Evolutionary conservation across 2,329 filamentous ascomycete species (phyloP).

Genomic region (Phoma sp.): DNA sequence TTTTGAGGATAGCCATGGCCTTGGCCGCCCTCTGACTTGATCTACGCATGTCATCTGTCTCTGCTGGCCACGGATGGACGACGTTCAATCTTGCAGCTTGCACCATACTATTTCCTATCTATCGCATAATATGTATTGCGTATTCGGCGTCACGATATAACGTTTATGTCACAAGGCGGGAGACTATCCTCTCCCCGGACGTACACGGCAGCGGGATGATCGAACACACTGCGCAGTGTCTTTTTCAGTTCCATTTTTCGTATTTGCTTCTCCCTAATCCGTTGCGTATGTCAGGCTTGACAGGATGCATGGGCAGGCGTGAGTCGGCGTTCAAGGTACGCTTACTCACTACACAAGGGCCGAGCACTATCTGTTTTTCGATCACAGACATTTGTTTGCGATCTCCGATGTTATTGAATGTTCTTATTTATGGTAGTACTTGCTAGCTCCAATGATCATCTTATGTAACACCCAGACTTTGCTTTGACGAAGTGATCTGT

Average conservation of each 20-base stretch:
- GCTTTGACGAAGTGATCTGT: neutral
- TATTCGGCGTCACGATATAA: conserved; percentile 27
- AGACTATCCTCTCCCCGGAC: conserved; percentile 3
- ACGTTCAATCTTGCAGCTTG: conserved; percentile 26
- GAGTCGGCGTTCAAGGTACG: conserved; percentile 9
- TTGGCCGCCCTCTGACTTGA: conserved; percentile 1
- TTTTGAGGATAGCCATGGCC: conserved; percentile 5
- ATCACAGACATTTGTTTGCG: neutral
- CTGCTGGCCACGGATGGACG: conserved; percentile 43
- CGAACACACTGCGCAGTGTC: neutral
- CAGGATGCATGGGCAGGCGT: conserved; percentile 18
- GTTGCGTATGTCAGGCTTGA: conserved; percentile 15
- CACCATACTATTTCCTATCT: conserved; percentile 33
- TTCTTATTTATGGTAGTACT: conserved; percentile 7
- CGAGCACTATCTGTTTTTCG: conserved; percentile 1
- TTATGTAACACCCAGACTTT: neutral
- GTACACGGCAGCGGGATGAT: neutral
- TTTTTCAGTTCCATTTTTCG: neutral
- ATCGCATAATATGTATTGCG: conserved; percentile 39
- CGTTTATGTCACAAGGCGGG: conserved; percentile 1
- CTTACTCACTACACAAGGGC: neutral
- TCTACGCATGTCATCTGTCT: conserved; percentile 29
- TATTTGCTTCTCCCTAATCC: neutral
- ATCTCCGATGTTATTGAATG: conserved; percentile 7
- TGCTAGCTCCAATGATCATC: conserved; percentile 14